These are phyloP conservation scores for Sistotremastrum suecicum DNA, from an alignment of 768 basidiomycete genomes.

Conservation along the genomic window DNA sequence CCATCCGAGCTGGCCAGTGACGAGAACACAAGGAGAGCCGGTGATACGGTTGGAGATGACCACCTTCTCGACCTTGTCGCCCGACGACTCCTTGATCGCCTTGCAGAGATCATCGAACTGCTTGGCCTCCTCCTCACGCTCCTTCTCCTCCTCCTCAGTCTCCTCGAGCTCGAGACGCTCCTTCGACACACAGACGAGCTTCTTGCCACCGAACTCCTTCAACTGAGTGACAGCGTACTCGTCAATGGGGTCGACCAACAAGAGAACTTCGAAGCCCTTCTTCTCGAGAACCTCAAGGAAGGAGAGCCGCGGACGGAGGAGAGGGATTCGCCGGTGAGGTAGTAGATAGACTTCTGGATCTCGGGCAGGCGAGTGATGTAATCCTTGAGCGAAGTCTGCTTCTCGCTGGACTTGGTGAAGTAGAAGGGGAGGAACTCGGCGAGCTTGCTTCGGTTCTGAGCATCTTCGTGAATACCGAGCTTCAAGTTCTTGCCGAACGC, in stretches of 20 bases:
- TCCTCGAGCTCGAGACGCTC: constrained; percentile 99
- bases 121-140: constrained; percentile 71
- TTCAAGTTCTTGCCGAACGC: constrained; percentile 99
- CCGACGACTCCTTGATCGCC: constrained; percentile 94
- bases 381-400: constrained; percentile 90
- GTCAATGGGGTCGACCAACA: constrained; percentile 97
- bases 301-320: constrained; percentile 84
- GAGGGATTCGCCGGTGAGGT: constrained; percentile 96
- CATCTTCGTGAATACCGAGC: constrained; percentile 98
- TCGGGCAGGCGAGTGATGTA: constrained; percentile 99
- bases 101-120: constrained; percentile 83
- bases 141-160: constrained; percentile 93
- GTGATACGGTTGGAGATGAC: constrained; percentile 94
- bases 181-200: constrained; percentile 95
- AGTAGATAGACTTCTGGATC: constrained; percentile 97
- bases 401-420: constrained; percentile 88
- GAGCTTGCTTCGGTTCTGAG: constrained; percentile 97
- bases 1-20: constrained; percentile 99
- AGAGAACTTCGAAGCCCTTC: constrained; percentile 97
- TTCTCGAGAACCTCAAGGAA: constrained; percentile 99
- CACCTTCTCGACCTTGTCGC: constrained; percentile 99
- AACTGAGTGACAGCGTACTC: constrained; percentile 98
- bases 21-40: constrained; percentile 92
- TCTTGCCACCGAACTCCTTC: constrained; percentile 98
- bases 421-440: constrained; percentile 98